A percentile compares a stretch with the other conserved stretches of the same genome.
Conservation (phyloP, 345 rosid genomes). For the Heritiera littoralis region DNA sequence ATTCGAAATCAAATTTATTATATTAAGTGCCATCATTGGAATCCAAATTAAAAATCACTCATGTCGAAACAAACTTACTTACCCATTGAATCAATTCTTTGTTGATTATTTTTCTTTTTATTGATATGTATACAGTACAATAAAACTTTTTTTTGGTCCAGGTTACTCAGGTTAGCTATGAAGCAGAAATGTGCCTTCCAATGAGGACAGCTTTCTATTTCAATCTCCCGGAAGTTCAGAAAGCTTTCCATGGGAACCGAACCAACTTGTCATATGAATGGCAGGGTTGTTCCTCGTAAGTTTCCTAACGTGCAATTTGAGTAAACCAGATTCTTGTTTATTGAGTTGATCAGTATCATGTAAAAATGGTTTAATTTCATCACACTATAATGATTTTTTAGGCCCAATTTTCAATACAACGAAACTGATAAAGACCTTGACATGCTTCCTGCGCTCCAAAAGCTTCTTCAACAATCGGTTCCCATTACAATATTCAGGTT, state of each 20-base stretch:
- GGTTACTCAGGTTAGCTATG: not conserved
- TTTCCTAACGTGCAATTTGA: not conserved
- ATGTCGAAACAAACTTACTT: not conserved
- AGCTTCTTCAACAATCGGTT: not conserved
- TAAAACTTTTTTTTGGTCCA: not conserved
- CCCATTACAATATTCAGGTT: conserved; percentile 16
- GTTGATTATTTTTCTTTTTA: not conserved
- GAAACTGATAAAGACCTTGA: not conserved
- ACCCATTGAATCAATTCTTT: not conserved
- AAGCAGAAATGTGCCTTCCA: not conserved
- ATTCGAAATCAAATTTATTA: too few species aligned
- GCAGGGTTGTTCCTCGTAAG: not conserved
- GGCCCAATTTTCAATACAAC: not conserved
- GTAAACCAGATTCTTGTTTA: not conserved
- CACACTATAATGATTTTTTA: not conserved
- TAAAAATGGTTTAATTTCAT: too few species aligned
- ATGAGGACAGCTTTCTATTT: not conserved
- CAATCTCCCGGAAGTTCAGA: not conserved
- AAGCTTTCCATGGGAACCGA: conserved; percentile 2
- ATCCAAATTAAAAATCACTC: too few species aligned
- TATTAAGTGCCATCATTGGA: too few species aligned
- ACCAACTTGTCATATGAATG: not conserved
- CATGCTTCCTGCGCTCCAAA: not conserved
- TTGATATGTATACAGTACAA: too few species aligned
- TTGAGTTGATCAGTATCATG: not conserved